Conservation (phyloP, 2,329 filamentous ascomycete species). For the Aspergillaceae sp. region DNA sequence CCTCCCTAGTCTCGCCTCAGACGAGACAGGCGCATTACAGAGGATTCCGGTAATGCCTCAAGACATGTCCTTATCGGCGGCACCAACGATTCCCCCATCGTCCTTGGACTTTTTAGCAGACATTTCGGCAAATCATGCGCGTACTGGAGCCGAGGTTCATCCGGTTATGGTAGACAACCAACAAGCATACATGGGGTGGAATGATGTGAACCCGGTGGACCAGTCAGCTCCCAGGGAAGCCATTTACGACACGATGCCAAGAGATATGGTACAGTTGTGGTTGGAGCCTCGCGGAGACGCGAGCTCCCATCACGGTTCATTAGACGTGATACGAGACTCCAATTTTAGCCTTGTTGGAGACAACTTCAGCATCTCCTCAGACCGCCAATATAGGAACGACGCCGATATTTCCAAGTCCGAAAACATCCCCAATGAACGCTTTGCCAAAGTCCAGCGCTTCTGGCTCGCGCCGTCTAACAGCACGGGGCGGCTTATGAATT, state of each 20-base stretch:
- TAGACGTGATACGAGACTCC: constrained; percentile 20
- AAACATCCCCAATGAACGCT: constrained; percentile 34
- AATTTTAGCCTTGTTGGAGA: constrained; percentile 18
- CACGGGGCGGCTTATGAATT: constrained; percentile 33
- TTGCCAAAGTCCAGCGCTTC: constrained; percentile 34
- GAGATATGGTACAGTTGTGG: constrained; percentile 30
- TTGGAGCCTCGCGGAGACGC: constrained; percentile 26
- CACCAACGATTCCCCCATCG: constrained; percentile 23
- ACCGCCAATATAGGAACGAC: constrained; percentile 17
- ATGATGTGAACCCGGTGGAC: constrained; percentile 16
- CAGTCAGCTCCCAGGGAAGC: constrained; percentile 14
- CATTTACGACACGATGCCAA: constrained; percentile 19
- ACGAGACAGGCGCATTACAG: constrained; percentile 11
- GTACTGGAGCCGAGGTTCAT: constrained; percentile 19
- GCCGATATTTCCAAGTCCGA: constrained; percentile 14
- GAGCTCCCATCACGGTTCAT: constrained; percentile 19
- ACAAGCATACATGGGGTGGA: constrained; percentile 25
- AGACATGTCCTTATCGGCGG: constrained; percentile 20
- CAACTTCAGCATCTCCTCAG: constrained; percentile 11
- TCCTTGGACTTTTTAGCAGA: constrained; percentile 35
- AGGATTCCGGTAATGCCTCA: constrained; percentile 12
- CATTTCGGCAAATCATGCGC: constrained; percentile 23
- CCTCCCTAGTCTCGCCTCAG: constrained; percentile 8
- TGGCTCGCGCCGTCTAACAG: constrained; percentile 34
- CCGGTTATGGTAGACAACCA: constrained; percentile 22